Percentiles rank a stretch among this genome's conserved stretches.
These are phyloP conservation scores for Hygrophila difformis DNA, from an alignment of 257 asterid genomes.

Conservation along the genomic window DNA sequence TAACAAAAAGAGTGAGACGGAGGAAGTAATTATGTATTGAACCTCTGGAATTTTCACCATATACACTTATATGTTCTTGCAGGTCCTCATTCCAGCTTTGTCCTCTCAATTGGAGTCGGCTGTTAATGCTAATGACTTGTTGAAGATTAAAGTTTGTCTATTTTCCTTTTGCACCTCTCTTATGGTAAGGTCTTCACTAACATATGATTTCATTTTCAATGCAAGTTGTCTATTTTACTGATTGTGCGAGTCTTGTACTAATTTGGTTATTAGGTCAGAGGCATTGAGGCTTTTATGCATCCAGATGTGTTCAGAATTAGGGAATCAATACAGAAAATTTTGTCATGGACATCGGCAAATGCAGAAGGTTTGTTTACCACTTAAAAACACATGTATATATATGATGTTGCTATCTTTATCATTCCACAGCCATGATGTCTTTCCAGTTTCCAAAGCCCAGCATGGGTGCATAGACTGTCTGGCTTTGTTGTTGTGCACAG, in stretches of 20 bases:
- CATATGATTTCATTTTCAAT: conserved; percentile 14
- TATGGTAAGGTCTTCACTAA: conserved; percentile 39
- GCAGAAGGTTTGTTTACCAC: conserved; percentile 49
- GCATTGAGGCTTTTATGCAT: conserved; percentile 36
- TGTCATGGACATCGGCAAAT: conserved; percentile 55
- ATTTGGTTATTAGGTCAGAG: conserved; percentile 46
- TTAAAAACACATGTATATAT: conserved; percentile 1
- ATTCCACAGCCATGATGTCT: conserved; percentile 14
- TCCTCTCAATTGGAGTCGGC: conserved; percentile 55
- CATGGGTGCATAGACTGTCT: conserved; percentile 95
- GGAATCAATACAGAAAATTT: conserved; percentile 36
- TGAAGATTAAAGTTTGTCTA: conserved; percentile 62
- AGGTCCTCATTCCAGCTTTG: conserved; percentile 72
- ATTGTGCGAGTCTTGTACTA: not conserved
- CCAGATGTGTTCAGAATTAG: conserved; percentile 44
- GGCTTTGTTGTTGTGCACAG: conserved; percentile 72
- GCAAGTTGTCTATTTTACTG: conserved; percentile 4
- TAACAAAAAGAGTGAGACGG: too few relatives aligned
- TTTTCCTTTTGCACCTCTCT: conserved; percentile 75
- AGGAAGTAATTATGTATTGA: too few relatives aligned
- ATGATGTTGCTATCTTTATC: conserved; percentile 8
- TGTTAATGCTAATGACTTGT: conserved; percentile 33
- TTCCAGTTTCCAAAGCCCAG: conserved; percentile 75
- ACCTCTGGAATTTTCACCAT: too few relatives aligned
- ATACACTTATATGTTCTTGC: conserved; percentile 15